Evolutionary conservation across 371 early-diverging fungal species (phyloP), one percentile per base, ranked within the genome.

Genomic region (Mortierella sp.): DNA sequence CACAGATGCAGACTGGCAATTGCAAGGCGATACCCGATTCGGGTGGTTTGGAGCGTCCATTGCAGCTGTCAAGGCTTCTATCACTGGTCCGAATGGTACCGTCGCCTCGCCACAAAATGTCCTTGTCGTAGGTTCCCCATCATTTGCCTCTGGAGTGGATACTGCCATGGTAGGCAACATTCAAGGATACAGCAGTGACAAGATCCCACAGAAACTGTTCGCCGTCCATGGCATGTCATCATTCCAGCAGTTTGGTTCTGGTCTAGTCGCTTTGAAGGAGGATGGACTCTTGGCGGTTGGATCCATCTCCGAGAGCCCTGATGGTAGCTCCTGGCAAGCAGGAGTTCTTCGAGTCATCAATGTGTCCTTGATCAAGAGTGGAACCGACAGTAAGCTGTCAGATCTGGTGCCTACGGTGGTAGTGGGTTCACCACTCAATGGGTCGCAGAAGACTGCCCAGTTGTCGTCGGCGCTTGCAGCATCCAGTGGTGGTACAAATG

Each of bases 1-100:
- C 24, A 56, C 69, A 8, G 60, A 63, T 21, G 41, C 50, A 5
- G 76, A 74, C 25, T 74, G 76, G 76, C 68, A 68, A 24, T 21
- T 74, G 21, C 52, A 51, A n/a, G 76, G 76, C 0, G 22, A 57
- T 22, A 54, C 53, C n/a, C 37, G 52, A 0, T 68, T 55, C 47
- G 76, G 53, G 3, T 74, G 76, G 76, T 74, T 74, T 28, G 76
- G 76, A n/a, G 45, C 65, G 8, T 63, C 76, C 3, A 13, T 71
- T 22, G 43, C 55, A 7, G n/a, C n/a, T n/a, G n/a, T n/a, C 56
- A 55, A 34, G 14, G 25, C 12, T 17, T 16, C 14, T 55, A 41
- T 28, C 19, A 43, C 24, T 1, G 19, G 16, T 0, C 14, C 25
- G 2, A 31, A 14, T 17, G 57, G 46, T 34, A n/a, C 16, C 37